phyloP scores from a whole-genome alignment of 1,139 yeast genomes.

The Saccharomycopsis phalli region DNA sequence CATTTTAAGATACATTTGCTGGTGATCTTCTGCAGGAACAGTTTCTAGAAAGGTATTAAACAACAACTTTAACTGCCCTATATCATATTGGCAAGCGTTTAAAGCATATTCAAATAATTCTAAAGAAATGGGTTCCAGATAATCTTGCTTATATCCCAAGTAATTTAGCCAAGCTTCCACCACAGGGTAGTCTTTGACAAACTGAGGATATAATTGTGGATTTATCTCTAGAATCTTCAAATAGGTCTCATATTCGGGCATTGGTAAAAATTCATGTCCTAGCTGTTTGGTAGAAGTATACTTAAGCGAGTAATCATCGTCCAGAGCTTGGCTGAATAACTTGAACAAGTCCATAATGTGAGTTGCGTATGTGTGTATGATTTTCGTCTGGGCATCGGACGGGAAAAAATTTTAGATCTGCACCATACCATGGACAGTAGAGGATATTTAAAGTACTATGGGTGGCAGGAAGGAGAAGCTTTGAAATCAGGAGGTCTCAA shows the following conservation, averaged over 20 bases:
- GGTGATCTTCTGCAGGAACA: background rate
- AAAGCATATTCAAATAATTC: background rate
- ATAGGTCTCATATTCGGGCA: no score
- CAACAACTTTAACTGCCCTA: background rate
- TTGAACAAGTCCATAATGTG: no score
- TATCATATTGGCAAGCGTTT: background rate
- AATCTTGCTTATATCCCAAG: background rate
- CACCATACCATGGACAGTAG: constrained; percentile 55
- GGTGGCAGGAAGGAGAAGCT: constrained; percentile 92
- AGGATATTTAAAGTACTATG: constrained; percentile 63
- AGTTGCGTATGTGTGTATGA: no score
- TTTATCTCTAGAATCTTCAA: no score
- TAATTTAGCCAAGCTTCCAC: background rate
- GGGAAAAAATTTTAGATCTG: background rate
- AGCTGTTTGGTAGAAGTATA: no score
- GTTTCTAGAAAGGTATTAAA: background rate
- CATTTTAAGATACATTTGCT: background rate
- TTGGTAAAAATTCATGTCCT: no score
- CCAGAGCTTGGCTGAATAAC: no score
- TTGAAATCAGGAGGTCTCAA: constrained; percentile 68
- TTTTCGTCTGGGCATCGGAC: no score
- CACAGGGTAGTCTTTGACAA: constrained; percentile 1
- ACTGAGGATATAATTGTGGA: background rate
- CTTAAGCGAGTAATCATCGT: no score
- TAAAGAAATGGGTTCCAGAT: background rate